Conservation (phyloP, 371 early-diverging fungal genomes). For the Haplosporangium sp. region DNA sequence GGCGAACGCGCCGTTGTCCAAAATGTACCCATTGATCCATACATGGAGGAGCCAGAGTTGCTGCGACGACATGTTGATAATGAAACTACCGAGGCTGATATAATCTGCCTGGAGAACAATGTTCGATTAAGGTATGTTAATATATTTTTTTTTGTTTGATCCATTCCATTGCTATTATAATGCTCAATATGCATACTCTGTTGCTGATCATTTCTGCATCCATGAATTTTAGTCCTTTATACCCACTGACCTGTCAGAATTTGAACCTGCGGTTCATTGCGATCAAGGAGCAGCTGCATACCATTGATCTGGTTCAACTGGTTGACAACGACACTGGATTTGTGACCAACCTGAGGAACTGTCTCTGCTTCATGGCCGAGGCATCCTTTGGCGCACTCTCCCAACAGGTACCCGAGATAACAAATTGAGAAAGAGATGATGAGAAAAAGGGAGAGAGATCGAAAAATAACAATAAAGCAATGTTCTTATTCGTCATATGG, state of each 20-base stretch:
- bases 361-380: constrained; percentile 56
- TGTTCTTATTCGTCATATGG: not conserved
- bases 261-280: constrained; percentile 84
- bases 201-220: not conserved
- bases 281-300: constrained; percentile 76
- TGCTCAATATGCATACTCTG: not conserved
- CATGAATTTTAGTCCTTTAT: constrained; percentile 64
- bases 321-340: constrained; percentile 77
- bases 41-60: constrained; percentile 73
- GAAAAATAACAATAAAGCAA: not conserved
- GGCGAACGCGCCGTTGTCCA: constrained; percentile 52
- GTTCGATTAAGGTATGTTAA: constrained; percentile 64
- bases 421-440: constrained; percentile 8
- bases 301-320: constrained; percentile 75
- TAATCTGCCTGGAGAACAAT: constrained; percentile 80
- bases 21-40: constrained; percentile 68
- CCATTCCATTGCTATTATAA: not conserved
- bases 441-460: not conserved
- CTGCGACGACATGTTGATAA: constrained; percentile 70
- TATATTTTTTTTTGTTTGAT: constrained; percentile 2
- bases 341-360: constrained; percentile 72
- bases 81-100: constrained; percentile 76
- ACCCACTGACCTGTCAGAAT: constrained; percentile 75
- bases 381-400: constrained; percentile 54
- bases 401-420: constrained; percentile 40